A percentile compares a stretch with the other conserved stretches of the same genome.
These are phyloP conservation scores for Sherardia arvensis DNA, from an alignment of 257 asterid genomes.

Conservation along the genomic window DNA sequence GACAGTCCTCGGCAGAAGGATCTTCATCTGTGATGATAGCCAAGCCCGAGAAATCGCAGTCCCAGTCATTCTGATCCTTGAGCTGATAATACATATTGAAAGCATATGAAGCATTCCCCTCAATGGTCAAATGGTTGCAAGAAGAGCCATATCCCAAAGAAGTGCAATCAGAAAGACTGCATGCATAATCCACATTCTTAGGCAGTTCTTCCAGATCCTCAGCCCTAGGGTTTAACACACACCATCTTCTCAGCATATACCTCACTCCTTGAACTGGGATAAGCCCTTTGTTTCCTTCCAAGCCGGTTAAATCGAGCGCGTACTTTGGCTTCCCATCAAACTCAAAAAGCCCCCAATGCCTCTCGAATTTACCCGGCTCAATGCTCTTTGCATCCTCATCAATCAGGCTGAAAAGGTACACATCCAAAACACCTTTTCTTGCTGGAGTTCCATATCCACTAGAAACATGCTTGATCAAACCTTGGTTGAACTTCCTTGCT, in stretches of 20 bases:
- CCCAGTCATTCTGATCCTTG: conserved; percentile 70
- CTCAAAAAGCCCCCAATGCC: conserved; percentile 91
- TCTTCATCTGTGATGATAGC: conserved; percentile 54
- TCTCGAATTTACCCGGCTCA: conserved; percentile 85
- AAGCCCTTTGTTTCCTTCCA: conserved; percentile 26
- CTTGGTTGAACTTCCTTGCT: conserved; percentile 69
- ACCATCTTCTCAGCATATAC: conserved; percentile 69
- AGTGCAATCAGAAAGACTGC: conserved; percentile 82
- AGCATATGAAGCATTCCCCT: conserved; percentile 90
- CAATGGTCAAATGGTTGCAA: conserved; percentile 49
- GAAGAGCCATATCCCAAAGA: conserved; percentile 84
- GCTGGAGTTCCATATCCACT: conserved; percentile 73
- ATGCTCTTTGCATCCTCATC: conserved; percentile 79
- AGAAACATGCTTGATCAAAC: conserved; percentile 54
- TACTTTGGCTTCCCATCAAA: conserved; percentile 85
- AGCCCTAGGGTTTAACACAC: conserved; percentile 45
- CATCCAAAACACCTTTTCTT: conserved; percentile 49
- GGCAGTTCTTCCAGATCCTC: conserved; percentile 43
- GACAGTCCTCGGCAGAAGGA: conserved; percentile 61
- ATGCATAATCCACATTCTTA: conserved; percentile 62
- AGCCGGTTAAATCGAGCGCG: conserved; percentile 52
- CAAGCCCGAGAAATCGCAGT: conserved; percentile 76
- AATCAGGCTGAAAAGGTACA: conserved; percentile 68
- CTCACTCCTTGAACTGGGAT: conserved; percentile 58
- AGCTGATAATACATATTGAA: conserved; percentile 89